Evolutionary conservation across 768 basidiomycete species (phyloP).

Genomic region (Clitopilus hobsonii): DNA sequence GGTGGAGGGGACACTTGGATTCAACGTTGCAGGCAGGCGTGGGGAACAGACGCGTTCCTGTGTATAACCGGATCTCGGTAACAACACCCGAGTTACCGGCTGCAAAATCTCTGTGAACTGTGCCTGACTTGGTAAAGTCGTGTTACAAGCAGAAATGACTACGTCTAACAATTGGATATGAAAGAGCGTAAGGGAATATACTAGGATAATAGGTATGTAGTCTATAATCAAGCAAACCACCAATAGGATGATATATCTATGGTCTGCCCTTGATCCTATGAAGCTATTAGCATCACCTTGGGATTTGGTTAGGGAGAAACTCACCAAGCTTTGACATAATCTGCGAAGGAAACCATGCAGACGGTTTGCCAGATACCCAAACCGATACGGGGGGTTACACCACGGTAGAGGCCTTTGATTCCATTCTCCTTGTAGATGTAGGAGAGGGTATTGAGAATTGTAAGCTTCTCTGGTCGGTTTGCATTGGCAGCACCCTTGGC

Average conservation of each 20-base stretch:
- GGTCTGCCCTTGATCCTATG: conserved; percentile 50
- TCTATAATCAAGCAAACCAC: neutral
- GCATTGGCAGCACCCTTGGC: conserved; percentile 70
- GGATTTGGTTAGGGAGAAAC: conserved; percentile 10
- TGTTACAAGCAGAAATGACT: neutral
- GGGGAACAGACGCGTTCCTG: neutral
- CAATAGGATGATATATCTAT: conserved; percentile 5
- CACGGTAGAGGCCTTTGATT: conserved; percentile 93
- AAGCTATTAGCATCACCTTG: conserved; percentile 9
- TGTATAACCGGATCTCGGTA: neutral
- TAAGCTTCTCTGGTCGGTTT: conserved; percentile 88
- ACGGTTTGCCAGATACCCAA: conserved; percentile 97
- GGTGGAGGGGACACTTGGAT: neutral
- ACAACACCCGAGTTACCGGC: neutral
- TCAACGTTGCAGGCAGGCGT: neutral
- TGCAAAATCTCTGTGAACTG: neutral
- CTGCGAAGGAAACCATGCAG: conserved; percentile 98
- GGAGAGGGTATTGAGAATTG: conserved; percentile 84
- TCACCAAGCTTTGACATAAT: conserved; percentile 88
- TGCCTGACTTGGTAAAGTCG: neutral
- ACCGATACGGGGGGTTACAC: conserved; percentile 94
- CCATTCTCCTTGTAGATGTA: conserved; percentile 98
- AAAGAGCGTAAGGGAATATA: neutral
- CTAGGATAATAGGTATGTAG: neutral
- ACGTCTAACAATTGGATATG: neutral